Evolutionary conservation across 352 stramenopile species (phyloP).

Genomic region (Pythium plurisporium): DNA sequence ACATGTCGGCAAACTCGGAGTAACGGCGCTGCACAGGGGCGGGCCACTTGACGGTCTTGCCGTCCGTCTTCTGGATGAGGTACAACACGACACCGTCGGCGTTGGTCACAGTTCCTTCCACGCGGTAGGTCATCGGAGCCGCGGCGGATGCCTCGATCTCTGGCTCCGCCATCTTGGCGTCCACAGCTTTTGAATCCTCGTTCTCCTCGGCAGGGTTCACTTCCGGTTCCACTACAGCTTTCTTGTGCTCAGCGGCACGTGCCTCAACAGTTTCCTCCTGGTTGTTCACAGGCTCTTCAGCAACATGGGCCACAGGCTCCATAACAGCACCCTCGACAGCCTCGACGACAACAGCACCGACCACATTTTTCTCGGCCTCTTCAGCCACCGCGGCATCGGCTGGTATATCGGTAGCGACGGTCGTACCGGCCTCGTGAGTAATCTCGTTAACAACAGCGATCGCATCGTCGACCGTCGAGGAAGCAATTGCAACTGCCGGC

Average conservation of each 20-base stretch:
- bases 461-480: neutral
- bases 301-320: neutral
- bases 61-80: conserved; percentile 37
- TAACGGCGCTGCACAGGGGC: conserved; percentile 37
- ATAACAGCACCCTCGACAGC: too few species aligned
- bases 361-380: conserved; percentile 9
- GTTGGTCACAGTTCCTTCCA: conserved; percentile 38
- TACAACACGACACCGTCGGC: conserved; percentile 49
- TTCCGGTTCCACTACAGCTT: neutral
- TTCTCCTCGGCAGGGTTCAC: neutral
- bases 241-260: neutral
- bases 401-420: neutral
- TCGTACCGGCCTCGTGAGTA: too few species aligned
- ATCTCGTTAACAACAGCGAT: too few species aligned
- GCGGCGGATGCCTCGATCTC: conserved; percentile 11
- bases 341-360: neutral
- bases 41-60: conserved; percentile 27
- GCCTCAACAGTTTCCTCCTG: conserved; percentile 1
- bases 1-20: conserved; percentile 50
- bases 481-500: neutral
- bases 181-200: conserved; percentile 10
- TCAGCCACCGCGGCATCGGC: neutral
- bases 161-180: conserved; percentile 2
- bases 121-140: conserved; percentile 23
- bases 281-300: neutral